Percentiles rank a stretch among this genome's conserved stretches.
Evolutionary conservation across 805 yeast species (phyloP).

Genomic region (Maudiozyma bulderi): DNA sequence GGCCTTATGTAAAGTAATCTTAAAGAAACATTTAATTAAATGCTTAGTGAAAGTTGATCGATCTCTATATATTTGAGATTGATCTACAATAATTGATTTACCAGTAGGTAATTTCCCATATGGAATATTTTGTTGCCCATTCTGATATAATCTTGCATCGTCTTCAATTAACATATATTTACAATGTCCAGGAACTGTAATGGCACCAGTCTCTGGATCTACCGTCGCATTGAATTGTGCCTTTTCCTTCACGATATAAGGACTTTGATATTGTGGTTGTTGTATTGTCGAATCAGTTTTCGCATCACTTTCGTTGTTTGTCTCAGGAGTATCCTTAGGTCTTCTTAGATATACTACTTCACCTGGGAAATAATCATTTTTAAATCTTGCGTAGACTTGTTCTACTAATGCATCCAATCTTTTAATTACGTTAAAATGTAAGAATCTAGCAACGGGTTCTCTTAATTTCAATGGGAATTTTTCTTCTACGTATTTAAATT

Average conservation of each 20-base stretch:
- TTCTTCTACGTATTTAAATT: slow-evolving; percentile 56
- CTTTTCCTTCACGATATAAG: slow-evolving; percentile 67
- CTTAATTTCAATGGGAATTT: slow-evolving; percentile 85
- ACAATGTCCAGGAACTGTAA: slow-evolving; percentile 42
- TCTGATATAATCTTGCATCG: not conserved
- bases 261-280: slow-evolving; percentile 18
- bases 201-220: slow-evolving; percentile 29
- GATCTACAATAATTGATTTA: slow-evolving; percentile 61
- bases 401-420: slow-evolving; percentile 84
- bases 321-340: slow-evolving; percentile 10
- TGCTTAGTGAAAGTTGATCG: slow-evolving; percentile 82
- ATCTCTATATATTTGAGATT: slow-evolving; percentile 67
- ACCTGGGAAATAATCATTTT: slow-evolving; percentile 83
- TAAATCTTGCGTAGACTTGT: slow-evolving; percentile 67
- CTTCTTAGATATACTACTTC: slow-evolving; percentile 61
- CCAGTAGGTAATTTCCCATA: not conserved
- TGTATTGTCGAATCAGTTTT: not conserved
- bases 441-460: slow-evolving; percentile 79
- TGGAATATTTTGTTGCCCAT: not conserved
- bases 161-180: slow-evolving; percentile 63
- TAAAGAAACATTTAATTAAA: slow-evolving; percentile 79
- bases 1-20: slow-evolving; percentile 56
- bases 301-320: not conserved
- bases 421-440: slow-evolving; percentile 74
- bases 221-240: slow-evolving; percentile 56